phyloP scores from a whole-genome alignment of 1,284 basidiomycete genomes.

The Rhizoctonia solani region DNA sequence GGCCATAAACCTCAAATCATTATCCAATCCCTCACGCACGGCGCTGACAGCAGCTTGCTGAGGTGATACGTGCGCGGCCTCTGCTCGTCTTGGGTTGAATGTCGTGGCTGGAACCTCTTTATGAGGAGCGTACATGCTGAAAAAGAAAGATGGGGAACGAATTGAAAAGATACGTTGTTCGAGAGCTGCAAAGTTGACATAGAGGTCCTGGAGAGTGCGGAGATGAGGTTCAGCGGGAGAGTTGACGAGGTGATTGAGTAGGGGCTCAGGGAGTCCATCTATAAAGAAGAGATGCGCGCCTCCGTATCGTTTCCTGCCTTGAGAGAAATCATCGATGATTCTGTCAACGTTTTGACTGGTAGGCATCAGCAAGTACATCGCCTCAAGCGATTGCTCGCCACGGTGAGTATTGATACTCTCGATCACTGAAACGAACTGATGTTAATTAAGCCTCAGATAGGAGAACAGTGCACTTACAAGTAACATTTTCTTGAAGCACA shows the following conservation, averaged over 20 bases:
- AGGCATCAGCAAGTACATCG: slow-evolving; percentile 92
- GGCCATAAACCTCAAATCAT: slow-evolving; percentile 74
- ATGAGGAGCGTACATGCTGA: slow-evolving; percentile 83
- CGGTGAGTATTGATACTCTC: slow-evolving; percentile 73
- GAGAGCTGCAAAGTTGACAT: slow-evolving; percentile 85
- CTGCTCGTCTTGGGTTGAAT: slow-evolving; percentile 22
- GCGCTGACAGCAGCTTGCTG: slow-evolving; percentile 54
- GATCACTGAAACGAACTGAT: slow-evolving; percentile 57
- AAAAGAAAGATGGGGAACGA: slow-evolving; percentile 77
- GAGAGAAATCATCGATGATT: slow-evolving; percentile 82
- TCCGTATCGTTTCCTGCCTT: slow-evolving; percentile 73
- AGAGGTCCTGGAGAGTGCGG: slow-evolving; percentile 78
- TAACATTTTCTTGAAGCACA: slow-evolving; percentile 91
- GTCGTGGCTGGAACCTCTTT: slow-evolving; percentile 55
- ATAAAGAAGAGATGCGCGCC: slow-evolving; percentile 94
- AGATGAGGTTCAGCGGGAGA: slow-evolving; percentile 74
- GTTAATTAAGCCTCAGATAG: not conserved
- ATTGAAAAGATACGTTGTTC: slow-evolving; percentile 85
- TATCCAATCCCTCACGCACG: slow-evolving; percentile 67
- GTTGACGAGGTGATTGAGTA: slow-evolving; percentile 73
- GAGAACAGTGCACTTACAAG: slow-evolving; percentile 61
- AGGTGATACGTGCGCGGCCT: slow-evolving; percentile 44
- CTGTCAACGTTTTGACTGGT: slow-evolving; percentile 93
- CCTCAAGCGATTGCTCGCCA: slow-evolving; percentile 83
- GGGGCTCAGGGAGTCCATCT: slow-evolving; percentile 78